phyloP scores from a whole-genome alignment of 169 alveolate genomes.

The Plasmodium falciparum region DNA sequence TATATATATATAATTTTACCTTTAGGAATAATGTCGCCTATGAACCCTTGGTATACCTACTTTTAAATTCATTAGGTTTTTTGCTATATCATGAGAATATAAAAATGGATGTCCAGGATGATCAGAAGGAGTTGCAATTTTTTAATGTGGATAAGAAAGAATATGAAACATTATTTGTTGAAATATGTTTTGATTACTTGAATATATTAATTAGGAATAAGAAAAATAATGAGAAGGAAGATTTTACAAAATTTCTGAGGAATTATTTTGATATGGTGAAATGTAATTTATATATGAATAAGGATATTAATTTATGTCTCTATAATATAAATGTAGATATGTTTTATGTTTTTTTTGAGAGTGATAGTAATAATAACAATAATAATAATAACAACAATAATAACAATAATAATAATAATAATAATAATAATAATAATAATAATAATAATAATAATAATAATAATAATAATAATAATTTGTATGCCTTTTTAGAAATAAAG shows the following conservation, averaged over 20 bases:
- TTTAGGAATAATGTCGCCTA: constrained; percentile 18
- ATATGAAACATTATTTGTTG: constrained; percentile 29
- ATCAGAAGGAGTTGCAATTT: background rate
- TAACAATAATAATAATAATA: too few relatives aligned
- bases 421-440: background rate
- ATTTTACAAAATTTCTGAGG: constrained; percentile 12
- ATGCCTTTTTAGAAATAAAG: constrained; percentile 46
- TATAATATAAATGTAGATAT: constrained; percentile 11
- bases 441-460: background rate
- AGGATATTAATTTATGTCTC: constrained; percentile 11
- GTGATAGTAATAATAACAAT: background rate
- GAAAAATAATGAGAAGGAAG: constrained; percentile 28
- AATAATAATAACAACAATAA: too few relatives aligned
- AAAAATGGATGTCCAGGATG: background rate
- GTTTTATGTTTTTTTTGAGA: constrained; percentile 23
- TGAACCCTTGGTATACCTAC: constrained; percentile 40
- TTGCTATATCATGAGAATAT: constrained; percentile 16
- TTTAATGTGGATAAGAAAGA: constrained; percentile 22
- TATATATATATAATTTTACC: background rate
- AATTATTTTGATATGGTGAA: constrained; percentile 22
- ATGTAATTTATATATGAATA: background rate
- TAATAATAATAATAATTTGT: too few relatives aligned
- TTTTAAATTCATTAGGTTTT: constrained; percentile 29
- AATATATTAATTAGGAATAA: constrained; percentile 50
- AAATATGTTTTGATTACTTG: constrained; percentile 57